Evolutionary conservation across 345 rosid species (phyloP), one percentile per base, ranked within the genome.

Genomic region (Aurinia saxatilis): DNA sequence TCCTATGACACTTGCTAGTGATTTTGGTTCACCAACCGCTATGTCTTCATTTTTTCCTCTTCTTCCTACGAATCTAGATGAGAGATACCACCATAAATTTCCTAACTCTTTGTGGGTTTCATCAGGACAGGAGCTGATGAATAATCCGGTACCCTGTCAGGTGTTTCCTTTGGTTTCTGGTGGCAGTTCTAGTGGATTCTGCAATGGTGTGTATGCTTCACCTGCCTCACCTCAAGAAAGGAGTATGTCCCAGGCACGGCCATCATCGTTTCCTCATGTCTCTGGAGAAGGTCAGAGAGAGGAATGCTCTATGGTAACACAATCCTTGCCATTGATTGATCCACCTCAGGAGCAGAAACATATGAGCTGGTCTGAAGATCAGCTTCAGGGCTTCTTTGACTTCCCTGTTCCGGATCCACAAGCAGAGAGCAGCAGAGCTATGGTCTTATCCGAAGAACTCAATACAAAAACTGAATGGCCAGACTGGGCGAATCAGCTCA

Each of bases 401-500:
- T 73, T 72, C 69, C 67, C 82, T 19, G 90, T 19, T 31, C 88
- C 62, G 57, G 78, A 73, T 67, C 73, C 66, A 62, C 80, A 58
- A 57, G 71, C 65, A 49, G 90, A 69, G 66, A 71, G 79, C 63
- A 77, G 68, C 41, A 61, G 64, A 39, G 76, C 75, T 66, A 72
- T 65, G 52, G 54, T 77, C 64, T 47, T 53, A 34, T 66, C 82
- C 15, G 80, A 73, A 49, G 79, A 75, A 55, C 75, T 77, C 34
- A 45, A 66, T 21, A 77, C 67, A 68, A 73, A 78, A 72, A 55
- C 55, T 23, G 79, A 84, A 48, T 86, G 84, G 93, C 77, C 70
- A 39, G 85, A 84, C 47, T 86, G 89, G 91, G 83, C 88, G 0
- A 81, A 86, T 74, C 81, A 75, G 50, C 65, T 83, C 70, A 80